Conservation (phyloP, 1,284 basidiomycete genomes). For the Xerocomus nothofagi region DNA sequence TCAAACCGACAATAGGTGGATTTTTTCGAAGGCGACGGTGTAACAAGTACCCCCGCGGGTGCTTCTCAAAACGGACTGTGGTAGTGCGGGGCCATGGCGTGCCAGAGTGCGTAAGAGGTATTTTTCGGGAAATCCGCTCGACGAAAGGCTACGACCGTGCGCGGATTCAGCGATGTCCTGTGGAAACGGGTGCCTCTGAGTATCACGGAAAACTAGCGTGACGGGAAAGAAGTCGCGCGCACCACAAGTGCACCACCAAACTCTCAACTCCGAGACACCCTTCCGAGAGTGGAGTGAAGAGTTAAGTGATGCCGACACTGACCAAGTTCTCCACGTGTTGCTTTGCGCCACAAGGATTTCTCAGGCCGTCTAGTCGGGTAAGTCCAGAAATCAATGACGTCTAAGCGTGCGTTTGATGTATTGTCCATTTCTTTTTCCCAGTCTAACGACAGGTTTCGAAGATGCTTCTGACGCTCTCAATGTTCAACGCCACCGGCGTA, state of each 20-base stretch:
- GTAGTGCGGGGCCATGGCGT: not conserved
- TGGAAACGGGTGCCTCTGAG: not conserved
- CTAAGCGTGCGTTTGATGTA: not conserved
- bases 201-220: not conserved
- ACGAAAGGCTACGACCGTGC: not conserved
- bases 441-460: not conserved
- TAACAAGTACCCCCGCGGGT: not conserved
- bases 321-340: constrained; percentile 7
- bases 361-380: not conserved
- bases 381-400: not conserved
- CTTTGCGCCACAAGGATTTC: not conserved
- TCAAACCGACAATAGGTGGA: not conserved
- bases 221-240: not conserved
- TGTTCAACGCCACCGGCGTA: constrained; percentile 1
- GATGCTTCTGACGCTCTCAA: not conserved
- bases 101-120: not conserved
- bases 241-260: not conserved
- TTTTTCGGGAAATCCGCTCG: not conserved
- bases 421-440: not conserved
- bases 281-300: not conserved
- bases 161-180: not conserved
- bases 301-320: not conserved
- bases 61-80: constrained; percentile 9
- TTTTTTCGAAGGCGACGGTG: not conserved
- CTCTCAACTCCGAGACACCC: not conserved